Base-by-base conservation (phyloP, 192 early-diverging fungal genomes). In the Coemansia sp. region DNA sequence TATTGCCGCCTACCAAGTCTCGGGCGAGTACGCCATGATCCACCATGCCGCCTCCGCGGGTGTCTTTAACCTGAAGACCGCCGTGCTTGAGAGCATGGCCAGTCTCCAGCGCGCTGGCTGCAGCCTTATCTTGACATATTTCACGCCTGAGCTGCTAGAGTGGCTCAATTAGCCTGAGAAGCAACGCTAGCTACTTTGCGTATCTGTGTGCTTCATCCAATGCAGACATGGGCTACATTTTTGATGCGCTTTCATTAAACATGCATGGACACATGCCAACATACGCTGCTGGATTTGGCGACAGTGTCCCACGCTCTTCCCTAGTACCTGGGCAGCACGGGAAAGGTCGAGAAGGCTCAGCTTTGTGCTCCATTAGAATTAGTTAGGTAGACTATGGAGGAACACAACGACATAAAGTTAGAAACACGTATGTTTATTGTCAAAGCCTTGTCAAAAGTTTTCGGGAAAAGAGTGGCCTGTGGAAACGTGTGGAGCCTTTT, bases 1-100 rank as follows among this genome's bases (percentile, higher is more conserved):
- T n/a, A 82, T 97, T 37, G 94, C 95, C 1, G 93, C 96, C 0
- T 99, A 99, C 77, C 97, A 99, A 78, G 97, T 99, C 18, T 92
- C 91, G 8, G 91, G 91, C 21, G 91, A 93, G 75, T 93, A 89
- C 61, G 84, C 90, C 37, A 91, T 91, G 88, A 76, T 93, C 52
- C 96, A 89, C 83, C 92, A 93, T 60, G 85, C 94, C 2, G 93
- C 95, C 10, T 67, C 91, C 45, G 87, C 91, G 4, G 88, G 89
- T 31, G 95, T 94, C 9, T 91, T 96, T 72, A 89, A 90, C 35
- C 75, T 97, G 34, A 89, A 89, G 73, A 82, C 83, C 9, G 91
- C 85, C n/a, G 95, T 99, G 0, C 70, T 94, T 64, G 97, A 99
- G 70, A 85, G 82, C 35, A 88, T 97, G 83, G 85, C 90, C 43